Percentiles rank a stretch among this genome's conserved stretches.
Evolutionary conservation across 2,329 filamentous ascomycete species (phyloP).

Genomic region (Beauveria varroae): DNA sequence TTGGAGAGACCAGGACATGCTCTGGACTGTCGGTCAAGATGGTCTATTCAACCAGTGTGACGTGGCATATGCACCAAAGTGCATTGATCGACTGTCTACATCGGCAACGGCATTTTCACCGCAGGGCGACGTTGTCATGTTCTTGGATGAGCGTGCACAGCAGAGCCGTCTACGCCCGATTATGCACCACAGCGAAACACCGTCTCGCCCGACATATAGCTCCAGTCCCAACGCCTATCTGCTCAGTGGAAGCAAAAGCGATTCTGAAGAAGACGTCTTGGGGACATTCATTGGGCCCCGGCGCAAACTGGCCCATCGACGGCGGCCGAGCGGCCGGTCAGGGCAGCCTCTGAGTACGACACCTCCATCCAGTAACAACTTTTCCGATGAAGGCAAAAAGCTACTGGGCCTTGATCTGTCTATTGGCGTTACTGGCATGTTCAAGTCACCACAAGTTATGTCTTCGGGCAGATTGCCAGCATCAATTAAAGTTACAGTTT

Average conservation of each 20-base stretch:
- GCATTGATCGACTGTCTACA: conserved; percentile 54
- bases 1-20: conserved; percentile 57
- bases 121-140: conserved; percentile 51
- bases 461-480: conserved; percentile 51
- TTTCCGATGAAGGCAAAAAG: conserved; percentile 28
- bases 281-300: conserved; percentile 50
- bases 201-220: conserved; percentile 35
- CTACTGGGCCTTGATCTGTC: conserved; percentile 50
- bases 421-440: conserved; percentile 49
- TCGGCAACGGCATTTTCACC: conserved; percentile 56
- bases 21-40: conserved; percentile 60
- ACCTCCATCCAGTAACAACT: conserved; percentile 30
- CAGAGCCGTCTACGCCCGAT: conserved; percentile 35
- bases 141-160: conserved; percentile 51
- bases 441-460: conserved; percentile 55
- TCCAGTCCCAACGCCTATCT: conserved; percentile 42
- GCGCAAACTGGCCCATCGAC: conserved; percentile 31
- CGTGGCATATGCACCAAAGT: conserved; percentile 54
- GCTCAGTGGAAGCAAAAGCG: conserved; percentile 51
- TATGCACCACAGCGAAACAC: conserved; percentile 25
- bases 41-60: conserved; percentile 58
- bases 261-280: conserved; percentile 58
- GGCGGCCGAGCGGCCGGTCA: conserved; percentile 37
- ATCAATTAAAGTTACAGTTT: conserved; percentile 41
- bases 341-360: conserved; percentile 44